Percentiles rank a stretch among this genome's conserved stretches.
Evolutionary conservation across 2,329 filamentous ascomycete genomes (phyloP).

Genomic region (Alternaria brassicicola): DNA sequence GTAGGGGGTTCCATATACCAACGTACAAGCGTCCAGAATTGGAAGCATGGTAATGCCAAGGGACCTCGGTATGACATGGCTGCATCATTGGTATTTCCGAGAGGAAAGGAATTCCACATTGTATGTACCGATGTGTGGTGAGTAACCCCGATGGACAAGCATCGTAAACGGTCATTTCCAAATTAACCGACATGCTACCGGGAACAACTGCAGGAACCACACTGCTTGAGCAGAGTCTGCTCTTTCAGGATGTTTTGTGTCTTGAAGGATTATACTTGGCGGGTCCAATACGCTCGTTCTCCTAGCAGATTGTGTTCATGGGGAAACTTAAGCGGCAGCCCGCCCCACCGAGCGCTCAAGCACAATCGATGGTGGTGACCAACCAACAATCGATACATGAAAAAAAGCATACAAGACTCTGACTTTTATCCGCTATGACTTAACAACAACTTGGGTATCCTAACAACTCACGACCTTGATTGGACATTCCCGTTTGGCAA

Average conservation of each 20-base stretch:
- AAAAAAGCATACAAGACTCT: neutral
- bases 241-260: neutral
- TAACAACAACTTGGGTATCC: neutral
- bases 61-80: slow-evolving; percentile 14
- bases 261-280: slow-evolving; percentile 3
- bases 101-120: neutral
- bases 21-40: slow-evolving; percentile 2
- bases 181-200: neutral
- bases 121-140: neutral
- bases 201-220: neutral
- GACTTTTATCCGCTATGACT: neutral
- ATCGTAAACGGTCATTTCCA: neutral
- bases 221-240: slow-evolving; percentile 8
- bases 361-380: neutral
- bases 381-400: neutral
- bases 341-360: slow-evolving; percentile 7
- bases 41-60: slow-evolving; percentile 14
- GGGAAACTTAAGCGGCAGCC: slow-evolving; percentile 13
- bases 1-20: slow-evolving; percentile 6
- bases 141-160: neutral
- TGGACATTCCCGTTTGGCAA: neutral
- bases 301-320: slow-evolving; percentile 2
- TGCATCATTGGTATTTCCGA: slow-evolving; percentile 8
- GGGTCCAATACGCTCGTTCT: slow-evolving; percentile 6
- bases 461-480: neutral